Evolutionary conservation across 768 basidiomycete species (phyloP).

Genomic region (Tricholoma terreum): DNA sequence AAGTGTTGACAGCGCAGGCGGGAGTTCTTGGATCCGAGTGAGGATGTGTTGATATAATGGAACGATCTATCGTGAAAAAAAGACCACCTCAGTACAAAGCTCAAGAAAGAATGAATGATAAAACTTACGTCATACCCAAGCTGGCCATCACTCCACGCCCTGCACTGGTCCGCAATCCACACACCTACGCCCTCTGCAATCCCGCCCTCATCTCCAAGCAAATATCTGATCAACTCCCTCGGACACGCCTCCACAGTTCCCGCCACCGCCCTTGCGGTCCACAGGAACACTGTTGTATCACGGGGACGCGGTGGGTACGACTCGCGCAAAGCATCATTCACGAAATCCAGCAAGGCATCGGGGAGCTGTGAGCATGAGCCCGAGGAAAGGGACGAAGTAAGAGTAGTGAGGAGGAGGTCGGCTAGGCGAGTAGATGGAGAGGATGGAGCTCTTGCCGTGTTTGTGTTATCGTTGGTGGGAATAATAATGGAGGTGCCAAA

Average conservation of each 20-base stretch:
- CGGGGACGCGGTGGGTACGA: slow-evolving; percentile 65
- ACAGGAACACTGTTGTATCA: slow-evolving; percentile 52
- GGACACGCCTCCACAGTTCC: slow-evolving; percentile 57
- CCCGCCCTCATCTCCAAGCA: slow-evolving; percentile 36
- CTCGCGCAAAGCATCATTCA: slow-evolving; percentile 55
- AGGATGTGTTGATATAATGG: slow-evolving; percentile 62
- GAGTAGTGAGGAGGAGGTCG: slow-evolving; percentile 56
- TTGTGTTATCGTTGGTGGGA: slow-evolving; percentile 10
- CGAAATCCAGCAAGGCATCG: slow-evolving; percentile 50
- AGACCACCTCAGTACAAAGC: background rate
- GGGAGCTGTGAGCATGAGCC: slow-evolving; percentile 42
- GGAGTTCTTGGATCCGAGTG: slow-evolving; percentile 47
- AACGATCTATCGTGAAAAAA: slow-evolving; percentile 43
- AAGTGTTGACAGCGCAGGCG: slow-evolving; percentile 38
- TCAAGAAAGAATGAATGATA: slow-evolving; percentile 1
- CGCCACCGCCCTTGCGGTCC: slow-evolving; percentile 59
- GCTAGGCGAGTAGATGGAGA: slow-evolving; percentile 50
- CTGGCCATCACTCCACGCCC: slow-evolving; percentile 48
- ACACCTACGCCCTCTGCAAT: slow-evolving; percentile 52
- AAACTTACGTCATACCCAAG: slow-evolving; percentile 56
- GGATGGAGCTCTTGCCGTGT: slow-evolving; percentile 33
- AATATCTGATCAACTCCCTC: slow-evolving; percentile 35
- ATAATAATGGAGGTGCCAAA: background rate
- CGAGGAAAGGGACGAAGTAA: slow-evolving; percentile 41
- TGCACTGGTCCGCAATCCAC: slow-evolving; percentile 65